Percentiles rank a stretch among this genome's conserved stretches.
These are phyloP conservation scores for Claviceps sp. DNA, from an alignment of 2,329 filamentous ascomycete species.

Conservation along the genomic window DNA sequence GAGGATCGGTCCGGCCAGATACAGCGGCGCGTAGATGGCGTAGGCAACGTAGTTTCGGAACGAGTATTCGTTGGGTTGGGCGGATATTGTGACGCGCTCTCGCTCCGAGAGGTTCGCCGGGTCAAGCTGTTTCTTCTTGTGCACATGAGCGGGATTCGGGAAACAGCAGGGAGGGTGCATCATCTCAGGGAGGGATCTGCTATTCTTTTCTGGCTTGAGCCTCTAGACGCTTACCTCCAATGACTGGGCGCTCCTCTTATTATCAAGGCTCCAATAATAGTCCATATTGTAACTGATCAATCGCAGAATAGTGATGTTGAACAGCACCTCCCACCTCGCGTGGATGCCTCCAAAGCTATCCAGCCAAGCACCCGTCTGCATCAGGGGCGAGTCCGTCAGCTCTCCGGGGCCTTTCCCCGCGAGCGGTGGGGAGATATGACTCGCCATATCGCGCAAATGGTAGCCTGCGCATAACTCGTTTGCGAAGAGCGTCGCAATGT, in stretches of 20 bases:
- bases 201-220: background rate
- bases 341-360: conserved; percentile 77
- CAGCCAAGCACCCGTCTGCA: conserved; percentile 55
- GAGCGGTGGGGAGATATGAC: conserved; percentile 26
- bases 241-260: conserved; percentile 47
- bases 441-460: conserved; percentile 49
- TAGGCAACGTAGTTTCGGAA: conserved; percentile 87
- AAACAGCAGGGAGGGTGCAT: background rate
- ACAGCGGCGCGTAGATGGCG: conserved; percentile 80
- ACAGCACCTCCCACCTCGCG: conserved; percentile 87
- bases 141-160: conserved; percentile 40
- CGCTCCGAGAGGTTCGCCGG: conserved; percentile 74
- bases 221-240: conserved; percentile 56
- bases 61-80: conserved; percentile 54
- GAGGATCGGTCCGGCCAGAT: conserved; percentile 82
- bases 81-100: conserved; percentile 69
- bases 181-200: too few species aligned
- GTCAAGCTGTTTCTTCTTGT: conserved; percentile 96
- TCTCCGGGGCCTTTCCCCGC: background rate
- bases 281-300: conserved; percentile 96
- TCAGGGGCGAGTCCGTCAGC: conserved; percentile 26
- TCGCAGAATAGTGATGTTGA: conserved; percentile 87
- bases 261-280: conserved; percentile 80
- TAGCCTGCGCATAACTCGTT: conserved; percentile 81
- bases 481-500: conserved; percentile 70